phyloP scores from a whole-genome alignment of 2,329 filamentous ascomycete genomes.

The Podosphaera fusca region DNA sequence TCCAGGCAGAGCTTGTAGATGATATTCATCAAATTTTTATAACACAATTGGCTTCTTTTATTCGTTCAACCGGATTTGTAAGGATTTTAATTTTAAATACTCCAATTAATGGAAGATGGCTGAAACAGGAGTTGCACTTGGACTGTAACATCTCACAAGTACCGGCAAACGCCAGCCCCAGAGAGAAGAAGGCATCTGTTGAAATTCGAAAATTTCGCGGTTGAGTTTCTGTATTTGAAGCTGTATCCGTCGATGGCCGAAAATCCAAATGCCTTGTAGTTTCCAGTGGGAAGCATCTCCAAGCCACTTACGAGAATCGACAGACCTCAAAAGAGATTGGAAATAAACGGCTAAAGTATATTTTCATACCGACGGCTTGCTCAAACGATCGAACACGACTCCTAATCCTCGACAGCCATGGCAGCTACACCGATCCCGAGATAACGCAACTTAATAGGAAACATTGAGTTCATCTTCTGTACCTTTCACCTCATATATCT shows the following conservation, averaged over 20 bases:
- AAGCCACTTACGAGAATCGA: neutral
- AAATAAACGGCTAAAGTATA: neutral
- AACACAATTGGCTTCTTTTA: neutral
- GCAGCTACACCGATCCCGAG: neutral
- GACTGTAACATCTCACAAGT: neutral
- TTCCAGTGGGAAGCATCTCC: neutral
- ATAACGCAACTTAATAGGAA: neutral
- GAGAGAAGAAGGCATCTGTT: neutral
- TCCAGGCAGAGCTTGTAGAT: neutral
- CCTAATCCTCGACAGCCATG: neutral
- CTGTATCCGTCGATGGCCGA: neutral
- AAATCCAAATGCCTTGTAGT: neutral
- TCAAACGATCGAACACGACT: neutral
- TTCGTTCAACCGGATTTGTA: neutral
- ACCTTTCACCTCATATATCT: neutral
- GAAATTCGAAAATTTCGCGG: neutral
- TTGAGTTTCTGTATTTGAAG: neutral
- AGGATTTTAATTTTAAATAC: neutral
- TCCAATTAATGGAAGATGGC: neutral
- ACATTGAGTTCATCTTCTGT: neutral
- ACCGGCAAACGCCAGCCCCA: neutral
- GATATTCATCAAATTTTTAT: neutral
- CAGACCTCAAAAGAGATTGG: neutral
- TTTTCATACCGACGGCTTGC: neutral
- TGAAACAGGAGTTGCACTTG: neutral